Conservation (phyloP, 495 filamentous ascomycete genomes). For the Tetracladium setigerum region DNA sequence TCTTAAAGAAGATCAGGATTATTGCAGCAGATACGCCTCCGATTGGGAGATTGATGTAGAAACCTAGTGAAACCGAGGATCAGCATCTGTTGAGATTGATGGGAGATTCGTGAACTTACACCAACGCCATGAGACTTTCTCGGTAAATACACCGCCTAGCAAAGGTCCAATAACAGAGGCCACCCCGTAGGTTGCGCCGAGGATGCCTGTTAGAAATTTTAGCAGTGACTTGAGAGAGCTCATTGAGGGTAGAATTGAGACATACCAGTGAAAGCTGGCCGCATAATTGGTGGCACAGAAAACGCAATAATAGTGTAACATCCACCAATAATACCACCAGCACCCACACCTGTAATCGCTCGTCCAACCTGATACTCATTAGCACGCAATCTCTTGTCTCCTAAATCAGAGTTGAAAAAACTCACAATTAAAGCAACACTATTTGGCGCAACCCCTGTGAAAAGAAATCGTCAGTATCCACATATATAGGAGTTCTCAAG, state of each 20-base stretch:
- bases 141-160: slow-evolving; percentile 45
- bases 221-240: slow-evolving; percentile 17
- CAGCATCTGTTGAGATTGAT: background rate
- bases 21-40: slow-evolving; percentile 37
- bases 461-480: slow-evolving; percentile 46
- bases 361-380: slow-evolving; percentile 44
- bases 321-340: slow-evolving; percentile 74
- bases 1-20: slow-evolving; percentile 36
- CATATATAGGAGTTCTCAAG: slow-evolving; percentile 30
- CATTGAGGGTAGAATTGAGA: slow-evolving; percentile 2
- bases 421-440: slow-evolving; percentile 64
- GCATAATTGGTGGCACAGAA: slow-evolving; percentile 59
- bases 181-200: slow-evolving; percentile 46
- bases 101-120: background rate
- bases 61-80: background rate
- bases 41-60: slow-evolving; percentile 45
- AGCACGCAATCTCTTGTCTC: no score
- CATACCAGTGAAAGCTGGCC: slow-evolving; percentile 47
- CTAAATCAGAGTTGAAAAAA: no score
- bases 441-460: slow-evolving; percentile 57
- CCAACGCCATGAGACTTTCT: slow-evolving; percentile 31
- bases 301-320: slow-evolving; percentile 71
- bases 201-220: slow-evolving; percentile 33
- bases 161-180: slow-evolving; percentile 68
- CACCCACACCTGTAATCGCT: slow-evolving; percentile 75